Percentiles rank a stretch among this genome's conserved stretches.
Conservation (phyloP, 768 basidiomycete species). For the Suillus subluteus region DNA sequence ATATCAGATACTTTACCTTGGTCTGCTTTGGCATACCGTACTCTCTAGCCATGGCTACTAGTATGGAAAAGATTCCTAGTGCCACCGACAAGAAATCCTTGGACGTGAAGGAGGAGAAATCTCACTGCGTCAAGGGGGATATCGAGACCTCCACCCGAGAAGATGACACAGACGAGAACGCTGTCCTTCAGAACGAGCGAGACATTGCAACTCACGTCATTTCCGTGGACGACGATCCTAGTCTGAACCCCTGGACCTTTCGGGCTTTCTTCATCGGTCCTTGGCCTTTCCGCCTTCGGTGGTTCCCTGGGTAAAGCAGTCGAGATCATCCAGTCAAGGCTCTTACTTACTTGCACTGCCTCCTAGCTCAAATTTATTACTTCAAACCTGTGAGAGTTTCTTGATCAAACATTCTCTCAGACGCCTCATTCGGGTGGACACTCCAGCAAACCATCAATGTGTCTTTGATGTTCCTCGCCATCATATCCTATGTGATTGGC, state of each 20-base stretch:
- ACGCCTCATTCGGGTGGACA: not conserved
- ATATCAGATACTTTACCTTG: not conserved
- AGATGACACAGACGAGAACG: constrained; percentile 16
- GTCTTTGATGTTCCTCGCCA: constrained; percentile 56
- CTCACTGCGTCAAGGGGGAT: constrained; percentile 36
- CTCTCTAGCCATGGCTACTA: constrained; percentile 14
- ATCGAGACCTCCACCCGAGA: constrained; percentile 28
- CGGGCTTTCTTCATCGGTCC: constrained; percentile 55
- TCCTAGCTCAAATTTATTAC: constrained; percentile 59
- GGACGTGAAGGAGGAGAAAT: constrained; percentile 24
- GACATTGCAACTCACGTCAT: constrained; percentile 53
- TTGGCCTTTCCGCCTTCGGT: constrained; percentile 55
- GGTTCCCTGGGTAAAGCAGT: constrained; percentile 46
- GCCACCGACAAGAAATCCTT: constrained; percentile 22
- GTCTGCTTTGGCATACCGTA: constrained; percentile 4
- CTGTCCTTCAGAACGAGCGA: constrained; percentile 43
- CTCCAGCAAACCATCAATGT: constrained; percentile 54
- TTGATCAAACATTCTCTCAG: not conserved
- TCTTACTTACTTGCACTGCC: constrained; percentile 7
- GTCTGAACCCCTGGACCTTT: constrained; percentile 39
- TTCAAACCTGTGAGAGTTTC: constrained; percentile 52
- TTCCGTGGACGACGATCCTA: constrained; percentile 38
- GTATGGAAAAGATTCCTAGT: constrained; percentile 3
- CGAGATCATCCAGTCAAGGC: constrained; percentile 11
- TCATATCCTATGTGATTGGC: constrained; percentile 57